phyloP scores from a whole-genome alignment of 1,139 yeast genomes.

The Saccharomycopsis crataegensis region DNA sequence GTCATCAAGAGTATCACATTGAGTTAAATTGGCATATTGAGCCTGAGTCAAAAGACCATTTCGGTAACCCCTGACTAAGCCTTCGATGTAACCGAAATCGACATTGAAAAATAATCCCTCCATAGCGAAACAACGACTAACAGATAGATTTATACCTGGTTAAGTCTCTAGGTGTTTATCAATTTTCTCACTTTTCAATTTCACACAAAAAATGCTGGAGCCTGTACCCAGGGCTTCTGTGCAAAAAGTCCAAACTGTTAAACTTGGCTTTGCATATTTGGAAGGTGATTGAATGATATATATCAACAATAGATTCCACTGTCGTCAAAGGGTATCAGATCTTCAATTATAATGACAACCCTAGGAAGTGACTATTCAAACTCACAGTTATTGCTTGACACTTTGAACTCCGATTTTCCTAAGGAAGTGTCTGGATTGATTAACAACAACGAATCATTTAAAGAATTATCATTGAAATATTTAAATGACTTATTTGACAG shows the following conservation, averaged over 20 bases:
- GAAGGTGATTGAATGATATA: background rate
- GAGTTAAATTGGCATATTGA: slow-evolving; percentile 88
- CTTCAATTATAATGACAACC: background rate
- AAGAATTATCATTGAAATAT: slow-evolving; percentile 22
- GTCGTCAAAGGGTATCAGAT: background rate
- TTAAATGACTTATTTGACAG: slow-evolving; percentile 22
- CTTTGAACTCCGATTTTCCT: background rate
- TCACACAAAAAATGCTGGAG: background rate
- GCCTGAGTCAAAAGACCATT: slow-evolving; percentile 69
- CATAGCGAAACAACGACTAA: slow-evolving; percentile 35
- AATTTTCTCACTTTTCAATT: background rate
- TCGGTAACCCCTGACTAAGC: slow-evolving; percentile 88
- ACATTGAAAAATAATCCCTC: slow-evolving; percentile 85
- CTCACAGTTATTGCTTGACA: slow-evolving; percentile 1
- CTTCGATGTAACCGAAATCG: slow-evolving; percentile 87
- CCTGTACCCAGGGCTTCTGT: background rate
- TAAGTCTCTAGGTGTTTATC: background rate
- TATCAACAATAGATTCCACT: background rate
- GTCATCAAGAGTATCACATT: slow-evolving; percentile 93
- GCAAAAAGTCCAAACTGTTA: background rate
- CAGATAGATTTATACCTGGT: background rate
- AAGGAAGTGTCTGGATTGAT: slow-evolving; percentile 3
- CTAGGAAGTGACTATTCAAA: background rate
- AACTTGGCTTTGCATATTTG: background rate
- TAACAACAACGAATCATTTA: slow-evolving; percentile 15